These are phyloP conservation scores for Heritiera littoralis DNA, from an alignment of 345 rosid genomes.

Conservation along the genomic window DNA sequence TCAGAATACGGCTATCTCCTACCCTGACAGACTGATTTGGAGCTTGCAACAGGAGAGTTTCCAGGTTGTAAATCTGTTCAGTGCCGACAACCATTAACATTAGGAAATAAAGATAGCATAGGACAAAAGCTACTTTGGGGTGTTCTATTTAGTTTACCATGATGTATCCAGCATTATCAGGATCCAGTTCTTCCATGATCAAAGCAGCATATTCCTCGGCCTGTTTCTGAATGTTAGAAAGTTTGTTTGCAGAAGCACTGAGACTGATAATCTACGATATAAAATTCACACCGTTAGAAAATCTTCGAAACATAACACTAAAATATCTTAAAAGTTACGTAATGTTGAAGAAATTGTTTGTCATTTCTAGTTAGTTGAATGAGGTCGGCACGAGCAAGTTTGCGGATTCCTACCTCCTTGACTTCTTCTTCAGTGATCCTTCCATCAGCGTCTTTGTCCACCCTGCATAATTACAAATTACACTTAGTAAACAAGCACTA, in stretches of 20 bases:
- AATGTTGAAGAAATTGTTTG: not conserved
- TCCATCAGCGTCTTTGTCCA: constrained; percentile 83
- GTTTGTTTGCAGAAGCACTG: constrained; percentile 92
- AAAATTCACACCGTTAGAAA: not conserved
- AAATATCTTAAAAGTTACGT: not conserved
- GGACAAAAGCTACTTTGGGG: not conserved
- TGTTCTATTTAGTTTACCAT: constrained; percentile 44
- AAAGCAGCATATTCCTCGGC: constrained; percentile 79
- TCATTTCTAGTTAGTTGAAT: constrained; percentile 2
- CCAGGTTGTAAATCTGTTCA: constrained; percentile 66
- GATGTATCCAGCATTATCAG: constrained; percentile 76
- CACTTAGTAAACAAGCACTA: not conserved
- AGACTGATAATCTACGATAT: constrained; percentile 64
- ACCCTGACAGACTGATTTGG: constrained; percentile 72
- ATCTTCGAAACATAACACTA: not conserved
- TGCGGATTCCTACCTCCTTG: constrained; percentile 48
- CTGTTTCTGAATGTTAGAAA: constrained; percentile 78
- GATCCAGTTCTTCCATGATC: constrained; percentile 91
- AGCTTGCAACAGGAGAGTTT: constrained; percentile 71
- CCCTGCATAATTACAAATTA: constrained; percentile 46
- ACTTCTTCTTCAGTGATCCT: constrained; percentile 87
- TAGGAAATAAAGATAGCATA: not conserved
- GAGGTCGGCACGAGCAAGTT: not conserved
- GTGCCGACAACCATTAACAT: not conserved
- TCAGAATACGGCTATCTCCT: constrained; percentile 64